phyloP scores from a whole-genome alignment of 2,329 filamentous ascomycete genomes.

The Arthroderma sp. region DNA sequence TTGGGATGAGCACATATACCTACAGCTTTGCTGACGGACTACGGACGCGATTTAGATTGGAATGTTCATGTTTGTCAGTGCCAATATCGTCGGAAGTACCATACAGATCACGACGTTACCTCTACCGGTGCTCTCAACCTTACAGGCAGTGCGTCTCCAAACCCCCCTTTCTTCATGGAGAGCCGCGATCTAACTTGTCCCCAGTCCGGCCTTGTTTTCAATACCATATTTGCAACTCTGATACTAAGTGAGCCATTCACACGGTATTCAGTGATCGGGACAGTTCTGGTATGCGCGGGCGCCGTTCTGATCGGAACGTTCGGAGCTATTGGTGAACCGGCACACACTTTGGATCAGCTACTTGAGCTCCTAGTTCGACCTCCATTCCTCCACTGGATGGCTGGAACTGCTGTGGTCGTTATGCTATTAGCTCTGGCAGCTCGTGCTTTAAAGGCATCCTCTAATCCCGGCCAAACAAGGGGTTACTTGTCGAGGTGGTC shows the following conservation, averaged over 20 bases:
- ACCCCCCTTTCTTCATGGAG: background rate
- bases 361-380: constrained; percentile 59
- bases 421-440: constrained; percentile 53
- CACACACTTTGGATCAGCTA: constrained; percentile 74
- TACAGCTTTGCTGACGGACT: background rate
- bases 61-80: constrained; percentile 93
- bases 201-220: constrained; percentile 85
- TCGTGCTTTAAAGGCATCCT: constrained; percentile 31
- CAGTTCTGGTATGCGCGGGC: constrained; percentile 71
- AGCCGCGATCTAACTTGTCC: constrained; percentile 8
- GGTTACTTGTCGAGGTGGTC: constrained; percentile 19
- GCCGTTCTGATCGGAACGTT: constrained; percentile 90
- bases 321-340: constrained; percentile 84
- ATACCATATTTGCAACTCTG: constrained; percentile 90
- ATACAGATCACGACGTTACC: constrained; percentile 96
- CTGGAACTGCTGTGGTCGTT: constrained; percentile 62
- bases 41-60: constrained; percentile 44
- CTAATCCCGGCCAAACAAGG: constrained; percentile 22
- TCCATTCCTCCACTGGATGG: constrained; percentile 82
- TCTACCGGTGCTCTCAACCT: constrained; percentile 81
- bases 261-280: constrained; percentile 80
- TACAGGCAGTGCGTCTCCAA: constrained; percentile 57
- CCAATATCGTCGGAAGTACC: constrained; percentile 86
- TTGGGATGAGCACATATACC: too few relatives aligned
- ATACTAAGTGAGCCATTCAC: constrained; percentile 92